These are phyloP conservation scores for Raffaelea ambrosiae DNA, from an alignment of 2,329 filamentous ascomycete species.

Conservation along the genomic window DNA sequence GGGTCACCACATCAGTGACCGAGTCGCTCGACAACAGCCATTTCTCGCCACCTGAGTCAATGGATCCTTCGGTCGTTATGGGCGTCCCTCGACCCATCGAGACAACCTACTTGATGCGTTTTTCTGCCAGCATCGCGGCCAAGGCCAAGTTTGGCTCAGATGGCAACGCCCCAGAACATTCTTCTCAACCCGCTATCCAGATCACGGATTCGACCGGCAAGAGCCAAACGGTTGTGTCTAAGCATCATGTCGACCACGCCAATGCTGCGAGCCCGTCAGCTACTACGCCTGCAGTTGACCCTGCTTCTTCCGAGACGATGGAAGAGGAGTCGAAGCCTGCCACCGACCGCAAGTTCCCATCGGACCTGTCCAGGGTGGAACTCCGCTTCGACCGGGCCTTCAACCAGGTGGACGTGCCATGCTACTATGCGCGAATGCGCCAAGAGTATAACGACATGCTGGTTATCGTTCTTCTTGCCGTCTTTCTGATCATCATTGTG, in stretches of 20 bases:
- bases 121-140: not conserved
- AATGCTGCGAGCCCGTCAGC: not conserved
- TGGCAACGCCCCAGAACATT: too few species aligned
- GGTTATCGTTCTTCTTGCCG: conserved; percentile 20
- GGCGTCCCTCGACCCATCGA: conserved; percentile 9
- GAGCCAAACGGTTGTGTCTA: too few species aligned
- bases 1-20: too few species aligned
- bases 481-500: conserved; percentile 21
- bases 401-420: conserved; percentile 7
- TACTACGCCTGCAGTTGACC: too few species aligned
- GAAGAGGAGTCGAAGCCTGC: not conserved
- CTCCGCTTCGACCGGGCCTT: not conserved
- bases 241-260: not conserved
- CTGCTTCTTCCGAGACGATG: too few species aligned
- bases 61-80: conserved; percentile 7
- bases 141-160: too few species aligned
- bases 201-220: too few species aligned
- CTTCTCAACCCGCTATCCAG: too few species aligned
- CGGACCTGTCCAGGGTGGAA: not conserved
- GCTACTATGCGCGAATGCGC: conserved; percentile 11
- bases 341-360: not conserved
- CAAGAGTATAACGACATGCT: conserved; percentile 20
- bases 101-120: conserved; percentile 14
- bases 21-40: conserved; percentile 13
- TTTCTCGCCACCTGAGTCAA: conserved; percentile 4